Percentiles rank a stretch among this genome's conserved stretches.
Conservation (phyloP, 2,329 filamentous ascomycete species). For the Cercospora sesami region DNA sequence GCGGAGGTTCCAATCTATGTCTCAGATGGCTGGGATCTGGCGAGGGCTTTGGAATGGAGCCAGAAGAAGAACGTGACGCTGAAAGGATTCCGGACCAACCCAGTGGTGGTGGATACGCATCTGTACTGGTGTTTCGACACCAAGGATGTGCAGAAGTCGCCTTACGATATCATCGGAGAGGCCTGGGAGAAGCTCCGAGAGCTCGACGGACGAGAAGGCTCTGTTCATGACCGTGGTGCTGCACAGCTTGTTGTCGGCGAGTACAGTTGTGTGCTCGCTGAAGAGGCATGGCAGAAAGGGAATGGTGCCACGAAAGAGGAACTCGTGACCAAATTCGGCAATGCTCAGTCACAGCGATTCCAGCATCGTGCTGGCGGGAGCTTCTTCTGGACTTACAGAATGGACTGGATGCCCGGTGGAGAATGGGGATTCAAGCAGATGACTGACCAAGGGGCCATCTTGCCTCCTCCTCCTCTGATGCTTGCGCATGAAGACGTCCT, state of each 20-base stretch:
- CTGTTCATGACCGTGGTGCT: conserved; percentile 52
- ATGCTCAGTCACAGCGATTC: conserved; percentile 51
- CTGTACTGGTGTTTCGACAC: conserved; percentile 61
- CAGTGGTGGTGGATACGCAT: conserved; percentile 60
- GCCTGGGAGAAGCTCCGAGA: conserved; percentile 47
- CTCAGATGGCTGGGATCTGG: conserved; percentile 59
- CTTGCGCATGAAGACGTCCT: conserved; percentile 43
- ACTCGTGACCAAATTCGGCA: conserved; percentile 50
- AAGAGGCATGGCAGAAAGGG: conserved; percentile 50
- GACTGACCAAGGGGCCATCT: conserved; percentile 48
- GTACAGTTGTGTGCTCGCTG: conserved; percentile 58
- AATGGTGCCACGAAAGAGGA: conserved; percentile 41
- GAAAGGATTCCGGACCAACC: conserved; percentile 37
- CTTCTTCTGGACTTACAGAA: conserved; percentile 63
- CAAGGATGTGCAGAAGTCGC: conserved; percentile 52
- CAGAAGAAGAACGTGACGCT: conserved; percentile 31
- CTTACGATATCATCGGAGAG: conserved; percentile 54
- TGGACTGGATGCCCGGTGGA: conserved; percentile 63
- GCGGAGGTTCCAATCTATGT: conserved; percentile 56
- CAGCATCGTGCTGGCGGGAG: conserved; percentile 53
- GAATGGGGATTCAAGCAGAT: conserved; percentile 62
- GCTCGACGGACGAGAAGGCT: conserved; percentile 51
- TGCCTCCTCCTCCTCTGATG: conserved; percentile 43
- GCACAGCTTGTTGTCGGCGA: conserved; percentile 58
- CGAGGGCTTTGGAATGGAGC: conserved; percentile 48